Conservation (phyloP, 257 asterid genomes). For the Verbena officinalis region DNA sequence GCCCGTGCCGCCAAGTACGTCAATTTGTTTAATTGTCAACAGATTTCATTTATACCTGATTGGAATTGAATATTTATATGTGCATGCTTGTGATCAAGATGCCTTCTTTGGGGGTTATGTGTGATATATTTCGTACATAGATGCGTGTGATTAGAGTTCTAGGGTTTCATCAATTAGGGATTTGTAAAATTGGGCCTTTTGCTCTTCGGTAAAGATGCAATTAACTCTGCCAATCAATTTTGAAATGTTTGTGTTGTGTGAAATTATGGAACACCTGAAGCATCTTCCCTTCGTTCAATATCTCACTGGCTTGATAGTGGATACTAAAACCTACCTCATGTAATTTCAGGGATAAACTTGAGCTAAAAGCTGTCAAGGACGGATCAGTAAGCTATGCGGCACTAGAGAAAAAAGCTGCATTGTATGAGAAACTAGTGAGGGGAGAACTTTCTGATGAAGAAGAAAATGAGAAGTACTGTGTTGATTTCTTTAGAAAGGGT, state of each 20-base stretch:
- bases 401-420: slow-evolving; percentile 82
- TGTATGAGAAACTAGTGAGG: slow-evolving; percentile 74
- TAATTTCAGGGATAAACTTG: slow-evolving; percentile 82
- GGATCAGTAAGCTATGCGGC: slow-evolving; percentile 95
- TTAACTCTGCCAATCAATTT: neutral
- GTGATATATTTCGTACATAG: neutral
- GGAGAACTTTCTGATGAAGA: slow-evolving; percentile 96
- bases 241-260: too few relatives aligned
- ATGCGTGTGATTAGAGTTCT: slow-evolving; percentile 30
- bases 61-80: neutral
- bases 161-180: slow-evolving; percentile 39
- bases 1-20: slow-evolving; percentile 80
- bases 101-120: neutral
- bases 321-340: neutral
- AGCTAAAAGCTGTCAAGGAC: slow-evolving; percentile 83
- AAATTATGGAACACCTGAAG: too few relatives aligned
- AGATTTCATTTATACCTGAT: neutral
- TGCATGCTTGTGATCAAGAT: neutral
- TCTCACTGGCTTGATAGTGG: neutral
- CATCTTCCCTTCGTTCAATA: slow-evolving; percentile 5
- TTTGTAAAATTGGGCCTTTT: neutral
- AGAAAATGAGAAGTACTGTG: slow-evolving; percentile 90
- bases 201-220: neutral
- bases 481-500: slow-evolving; percentile 90
- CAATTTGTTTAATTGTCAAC: slow-evolving; percentile 9